Evolutionary conservation across 768 basidiomycete genomes (phyloP), one percentile per base, ranked within the genome.

Genomic region (Lentinula sp.): DNA sequence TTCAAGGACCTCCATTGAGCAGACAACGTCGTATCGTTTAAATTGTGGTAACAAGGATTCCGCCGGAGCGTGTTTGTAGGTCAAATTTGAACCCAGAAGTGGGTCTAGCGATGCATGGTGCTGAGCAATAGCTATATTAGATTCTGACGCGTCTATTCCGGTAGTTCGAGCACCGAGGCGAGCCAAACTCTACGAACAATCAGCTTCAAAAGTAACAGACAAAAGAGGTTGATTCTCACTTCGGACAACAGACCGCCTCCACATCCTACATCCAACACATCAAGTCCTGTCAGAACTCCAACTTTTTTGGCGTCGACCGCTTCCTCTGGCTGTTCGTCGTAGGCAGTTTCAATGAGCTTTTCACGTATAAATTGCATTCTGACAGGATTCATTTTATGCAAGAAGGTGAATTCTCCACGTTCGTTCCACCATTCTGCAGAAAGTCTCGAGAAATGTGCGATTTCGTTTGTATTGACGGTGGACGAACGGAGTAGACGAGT

Each of bases 351-450:
- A 50, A 81, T 71, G 8, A 93, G 65, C 70, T 93, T 93, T 65
- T 91, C 82, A 43, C 84, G 81, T 35, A 99, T 81, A 72, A 93
- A 97, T 59, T 85, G 83, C 67, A 95, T 81, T 45, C 97, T 80
- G 10, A 88, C 81, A 1, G 95, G 94, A 74, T 99, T 99, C 96
- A 99, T 98, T 68, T 85, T 84, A 70, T 98, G 97, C 37, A 99
- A 75, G 41, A 94, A 76, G 3, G 77, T 80, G 70, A 96, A 95
- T 72, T 98, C 95, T 66, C 96, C 95, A 18, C 79, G 83, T 69
- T 96, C 93, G 72, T 95, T 87, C 95, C 95, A 98, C 95, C 95
- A 98, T 68, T 86, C 79, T n/a, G 89, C 86, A 1, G 93, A 92
- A 4, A 97, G 85, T 32, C 82, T 79, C 2, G 95, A 93, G 72